Percentiles rank a stretch among this genome's conserved stretches.
Conservation (phyloP, 805 yeast genomes). For the Spathaspora girioi region DNA sequence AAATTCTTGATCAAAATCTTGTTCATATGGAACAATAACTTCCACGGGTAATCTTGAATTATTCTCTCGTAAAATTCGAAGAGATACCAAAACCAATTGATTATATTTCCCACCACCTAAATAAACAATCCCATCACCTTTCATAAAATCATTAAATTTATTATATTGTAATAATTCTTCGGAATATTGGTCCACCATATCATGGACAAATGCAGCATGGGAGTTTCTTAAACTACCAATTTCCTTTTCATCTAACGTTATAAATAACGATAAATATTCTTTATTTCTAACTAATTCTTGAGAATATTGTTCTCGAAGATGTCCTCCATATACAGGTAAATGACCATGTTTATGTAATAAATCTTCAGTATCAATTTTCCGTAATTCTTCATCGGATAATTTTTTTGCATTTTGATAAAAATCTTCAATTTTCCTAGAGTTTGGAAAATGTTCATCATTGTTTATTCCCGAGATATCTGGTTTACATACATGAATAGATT, state of each 20-base stretch:
- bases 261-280: slow-evolving; percentile 18
- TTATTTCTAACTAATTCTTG: slow-evolving; percentile 27
- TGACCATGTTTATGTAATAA: slow-evolving; percentile 16
- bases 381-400: slow-evolving; percentile 2
- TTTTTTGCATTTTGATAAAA: slow-evolving; percentile 1
- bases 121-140: slow-evolving; percentile 39
- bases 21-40: slow-evolving; percentile 28
- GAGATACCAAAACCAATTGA: slow-evolving; percentile 30
- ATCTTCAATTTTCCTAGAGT: slow-evolving; percentile 2
- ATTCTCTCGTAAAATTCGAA: slow-evolving; percentile 27
- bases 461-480: slow-evolving; percentile 21
- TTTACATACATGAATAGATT: slow-evolving; percentile 14
- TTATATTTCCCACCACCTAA: slow-evolving; percentile 35
- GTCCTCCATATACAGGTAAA: slow-evolving; percentile 31
- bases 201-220: slow-evolving; percentile 18
- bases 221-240: slow-evolving; percentile 14
- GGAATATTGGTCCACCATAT: slow-evolving; percentile 22
- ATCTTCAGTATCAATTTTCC: slow-evolving; percentile 1
- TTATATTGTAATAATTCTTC: slow-evolving; percentile 15
- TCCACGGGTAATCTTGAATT: slow-evolving; percentile 37
- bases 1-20: slow-evolving; percentile 31
- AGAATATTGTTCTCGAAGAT: slow-evolving; percentile 26
- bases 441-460: slow-evolving; percentile 24
- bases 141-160: slow-evolving; percentile 23
- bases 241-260: slow-evolving; percentile 19